Base-by-base conservation (phyloP, 2,329 filamentous ascomycete genomes). In the Neurospora sp. region DNA sequence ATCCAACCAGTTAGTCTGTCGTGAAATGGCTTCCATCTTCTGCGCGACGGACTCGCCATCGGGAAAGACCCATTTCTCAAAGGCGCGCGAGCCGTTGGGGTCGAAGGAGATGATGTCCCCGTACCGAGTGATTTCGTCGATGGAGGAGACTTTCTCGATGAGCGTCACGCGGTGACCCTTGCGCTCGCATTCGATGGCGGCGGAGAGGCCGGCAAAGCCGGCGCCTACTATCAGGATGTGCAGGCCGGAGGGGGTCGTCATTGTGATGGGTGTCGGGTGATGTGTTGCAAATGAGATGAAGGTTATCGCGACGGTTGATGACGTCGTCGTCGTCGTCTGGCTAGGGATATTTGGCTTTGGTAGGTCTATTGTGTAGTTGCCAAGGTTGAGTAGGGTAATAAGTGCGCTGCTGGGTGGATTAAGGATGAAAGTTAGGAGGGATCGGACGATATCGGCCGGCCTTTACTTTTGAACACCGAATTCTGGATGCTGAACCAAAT, bases 121-220 rank as follows among this genome's bases (percentile, higher is more conserved):
- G 7, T 84, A 78, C 10, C 80, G 76, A 69, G 81, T 82, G 69
- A 84, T 80, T 71, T 81, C 80, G 1, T 81, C 78, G 69, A 84
- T 75, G 67, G 73, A 38, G 43, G 73, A 71, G 11, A 73, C 82
- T 42, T 83, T 84, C 70, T 86, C 85, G 40, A 84, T 78, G 15
- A 83, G 78, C 19, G 77, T 79, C 70, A 77, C 84, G 3, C 78
- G 78, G 75, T 88, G 86, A 5, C 86, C 86, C 74, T 88, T 86
- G 62, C 84, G 82, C 66, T 83, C 80, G 75, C 85, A 87, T 76
- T 89, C 86, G 71, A 89, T 87, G 46, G 86, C 86, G 11, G 86
- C 85, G 17, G 86, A 84, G 15, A 89, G 82, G 23, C 87, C 87
- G 42, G 85, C 86, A 71, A 89, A 88, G n/a, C 86, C 86, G 74